Base-by-base conservation (phyloP, 176 grass and related monocot species). In the Chrysopogon serrulatus region DNA sequence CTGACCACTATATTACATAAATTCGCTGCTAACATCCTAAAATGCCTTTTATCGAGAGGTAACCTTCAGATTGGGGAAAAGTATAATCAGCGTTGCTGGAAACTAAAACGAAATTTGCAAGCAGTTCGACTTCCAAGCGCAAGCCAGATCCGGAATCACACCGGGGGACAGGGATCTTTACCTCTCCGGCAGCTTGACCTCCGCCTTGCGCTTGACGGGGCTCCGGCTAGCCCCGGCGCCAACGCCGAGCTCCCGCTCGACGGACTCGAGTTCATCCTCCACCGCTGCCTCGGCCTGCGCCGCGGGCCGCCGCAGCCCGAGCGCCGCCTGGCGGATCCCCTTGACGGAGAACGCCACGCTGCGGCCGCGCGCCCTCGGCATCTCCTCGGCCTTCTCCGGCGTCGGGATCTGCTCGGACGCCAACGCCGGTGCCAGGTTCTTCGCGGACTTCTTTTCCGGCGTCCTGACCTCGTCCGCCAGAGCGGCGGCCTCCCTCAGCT, bases 121-220 rank as follows among this genome's bases (percentile, higher is more conserved):
- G 16, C 31, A 19, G 15, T 34, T 70, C 37, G 12, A 41, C 26
- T 70, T 26, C 0, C 21, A 24, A n/a, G 67, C 23, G 12, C 14
- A 23, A 73, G 49, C 71, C 13, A 18, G 71, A 73, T 53, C 42
- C 10, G 71, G 19, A 10, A 64, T 32, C 24, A 54, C 41, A 35
- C 27, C 12, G 19, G 24, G 23, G 5, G 10, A 0, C 0, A 21
- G 8, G 14, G 43, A 84, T 61, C 9, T 61, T 77, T 93, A 98
- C 96, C 92, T 95, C 8, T 91, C 76, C 1, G 96, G 91, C 62
- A 98, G 77, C 86, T 92, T 80, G 54, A 93, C 62, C 56, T 83
- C 80, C 2, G 73, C 26, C 40, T 85, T 84, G 65, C 77, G 60
- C 61, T 90, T 92, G 68, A 68, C 54, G 4, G 82, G 47, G 21